Base-by-base conservation (phyloP, 345 rosid genomes). In the Brassica nigra region DNA sequence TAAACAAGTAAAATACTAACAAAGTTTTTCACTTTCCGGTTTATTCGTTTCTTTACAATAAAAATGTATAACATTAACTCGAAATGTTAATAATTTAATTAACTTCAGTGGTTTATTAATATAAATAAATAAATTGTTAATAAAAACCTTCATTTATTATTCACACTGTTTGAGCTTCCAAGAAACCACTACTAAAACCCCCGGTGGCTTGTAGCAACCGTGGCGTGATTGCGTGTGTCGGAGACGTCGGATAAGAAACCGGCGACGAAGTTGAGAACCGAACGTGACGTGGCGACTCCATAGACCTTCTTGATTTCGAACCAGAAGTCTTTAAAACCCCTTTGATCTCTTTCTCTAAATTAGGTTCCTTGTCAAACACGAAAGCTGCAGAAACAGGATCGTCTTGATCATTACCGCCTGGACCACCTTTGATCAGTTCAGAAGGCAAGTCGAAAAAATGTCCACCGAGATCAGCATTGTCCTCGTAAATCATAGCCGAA, bases 361-460 rank as follows among this genome's bases (percentile, higher is more conserved):
- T 73, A 66, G 75, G 71, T 80, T 70, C 83, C 80, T 83, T 88
- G 36, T 89, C 87, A 6, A 92, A 90, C 54, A 94, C 68, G 55
- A 91, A 93, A 20, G 98, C 92, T 0, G 97, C 86, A 0, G 92
- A 82, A 76, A 93, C 88, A 0, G 97, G 97, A 8, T 86, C 87
- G 39, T 80, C 83, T 16, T 89, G 84, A n/a, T 91, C 95, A 7
- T 89, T 88, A 15, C 20, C 86, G 1, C 78, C 71, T 5, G 67
- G 69, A 2, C 78, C 74, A 15, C 80, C 83, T 75, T 75, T 84
- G 5, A 91, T 93, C 75, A 93, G 36, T 82, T 93, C 97, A 0
- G 87, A 57, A 8, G 97, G 97, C 33, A 91, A 82, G 67, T 93
- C 97, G 8, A 86, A 91, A 82, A 84, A 91, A 34, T 84, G 91